These are phyloP conservation scores for Aureobasidium namibiae DNA, from an alignment of 2,329 filamentous ascomycete species.

Conservation along the genomic window DNA sequence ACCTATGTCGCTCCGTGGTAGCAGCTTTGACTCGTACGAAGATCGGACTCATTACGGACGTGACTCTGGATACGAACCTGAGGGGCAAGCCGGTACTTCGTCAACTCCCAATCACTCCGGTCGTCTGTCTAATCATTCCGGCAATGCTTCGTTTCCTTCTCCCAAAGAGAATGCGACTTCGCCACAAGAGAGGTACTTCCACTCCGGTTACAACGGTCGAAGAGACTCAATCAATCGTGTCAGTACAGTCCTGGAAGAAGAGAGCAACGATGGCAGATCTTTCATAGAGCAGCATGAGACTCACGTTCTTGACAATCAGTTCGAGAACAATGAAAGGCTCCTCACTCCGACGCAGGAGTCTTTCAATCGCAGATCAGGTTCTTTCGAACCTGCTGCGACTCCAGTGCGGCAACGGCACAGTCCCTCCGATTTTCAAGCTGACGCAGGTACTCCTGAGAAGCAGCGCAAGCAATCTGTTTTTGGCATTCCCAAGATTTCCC, in stretches of 20 bases:
- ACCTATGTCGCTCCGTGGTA: slow-evolving; percentile 20
- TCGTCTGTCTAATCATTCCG: slow-evolving; percentile 40
- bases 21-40: slow-evolving; percentile 60
- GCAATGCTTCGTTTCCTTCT: slow-evolving; percentile 14
- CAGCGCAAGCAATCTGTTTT: slow-evolving; percentile 78
- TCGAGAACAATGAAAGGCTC: slow-evolving; percentile 51
- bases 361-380: slow-evolving; percentile 25
- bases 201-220: slow-evolving; percentile 44
- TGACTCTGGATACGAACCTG: slow-evolving; percentile 71
- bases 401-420: slow-evolving; percentile 44
- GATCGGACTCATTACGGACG: slow-evolving; percentile 64
- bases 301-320: slow-evolving; percentile 43
- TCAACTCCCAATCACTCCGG: slow-evolving; percentile 69
- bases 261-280: slow-evolving; percentile 52
- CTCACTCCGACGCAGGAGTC: slow-evolving; percentile 53
- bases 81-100: slow-evolving; percentile 69
- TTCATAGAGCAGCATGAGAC: slow-evolving; percentile 42
- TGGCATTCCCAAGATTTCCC: slow-evolving; percentile 72
- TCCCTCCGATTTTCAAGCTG: slow-evolving; percentile 12
- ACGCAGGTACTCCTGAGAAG: slow-evolving; percentile 55
- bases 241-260: slow-evolving; percentile 78
- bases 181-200: slow-evolving; percentile 29
- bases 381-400: slow-evolving; percentile 30
- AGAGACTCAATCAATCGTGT: slow-evolving; percentile 67
- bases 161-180: slow-evolving; percentile 15